These are phyloP conservation scores for Aureobasidium subglaciale DNA, from an alignment of 2,329 filamentous ascomycete genomes.

Conservation along the genomic window DNA sequence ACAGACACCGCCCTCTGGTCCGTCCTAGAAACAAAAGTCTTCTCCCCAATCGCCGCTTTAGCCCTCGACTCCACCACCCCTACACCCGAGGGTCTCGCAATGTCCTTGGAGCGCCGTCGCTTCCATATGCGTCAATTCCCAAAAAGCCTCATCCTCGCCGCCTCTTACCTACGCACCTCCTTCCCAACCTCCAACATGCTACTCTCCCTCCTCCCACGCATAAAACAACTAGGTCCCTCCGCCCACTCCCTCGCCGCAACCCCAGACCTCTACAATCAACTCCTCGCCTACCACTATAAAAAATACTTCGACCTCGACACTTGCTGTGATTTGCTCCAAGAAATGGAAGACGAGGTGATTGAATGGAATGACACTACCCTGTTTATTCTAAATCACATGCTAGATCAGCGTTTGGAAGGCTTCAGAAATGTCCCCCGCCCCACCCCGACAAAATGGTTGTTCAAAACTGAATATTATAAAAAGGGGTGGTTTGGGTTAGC, in stretches of 20 bases:
- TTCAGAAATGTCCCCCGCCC: slow-evolving; percentile 22
- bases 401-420: slow-evolving; percentile 22
- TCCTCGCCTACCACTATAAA: slow-evolving; percentile 56
- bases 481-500: slow-evolving; percentile 25
- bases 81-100: neutral
- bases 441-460: slow-evolving; percentile 23
- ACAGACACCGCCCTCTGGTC: slow-evolving; percentile 62
- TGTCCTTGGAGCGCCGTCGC: neutral
- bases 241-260: slow-evolving; percentile 67
- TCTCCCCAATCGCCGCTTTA: slow-evolving; percentile 29
- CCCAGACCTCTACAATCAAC: slow-evolving; percentile 61
- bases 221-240: slow-evolving; percentile 61
- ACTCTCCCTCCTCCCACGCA: slow-evolving; percentile 56
- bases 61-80: slow-evolving; percentile 15
- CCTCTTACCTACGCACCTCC: slow-evolving; percentile 49
- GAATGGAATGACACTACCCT: slow-evolving; percentile 36
- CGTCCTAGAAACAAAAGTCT: slow-evolving; percentile 59
- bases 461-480: slow-evolving; percentile 30
- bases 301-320: slow-evolving; percentile 51
- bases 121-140: slow-evolving; percentile 60
- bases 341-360: slow-evolving; percentile 28
- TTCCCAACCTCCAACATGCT: slow-evolving; percentile 57
- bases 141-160: slow-evolving; percentile 50
- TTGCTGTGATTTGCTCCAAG: slow-evolving; percentile 47
- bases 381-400: slow-evolving; percentile 31